phyloP scores from a whole-genome alignment of 805 yeast genomes.

The Kuraishia hungarica region DNA sequence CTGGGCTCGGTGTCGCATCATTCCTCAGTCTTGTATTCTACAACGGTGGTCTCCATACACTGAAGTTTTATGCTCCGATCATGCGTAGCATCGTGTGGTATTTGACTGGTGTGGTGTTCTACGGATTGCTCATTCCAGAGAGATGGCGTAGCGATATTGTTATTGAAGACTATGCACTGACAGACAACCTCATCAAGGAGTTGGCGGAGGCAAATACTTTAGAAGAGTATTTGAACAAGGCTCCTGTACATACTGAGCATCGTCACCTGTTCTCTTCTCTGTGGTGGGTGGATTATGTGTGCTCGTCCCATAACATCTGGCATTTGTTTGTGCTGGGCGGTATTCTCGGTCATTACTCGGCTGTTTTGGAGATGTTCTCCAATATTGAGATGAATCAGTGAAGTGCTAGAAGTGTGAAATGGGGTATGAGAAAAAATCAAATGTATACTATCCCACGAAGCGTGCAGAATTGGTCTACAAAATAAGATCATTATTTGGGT shows the following conservation, averaged over 20 bases:
- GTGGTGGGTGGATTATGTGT: constrained; percentile 81
- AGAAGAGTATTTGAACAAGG: constrained; percentile 29
- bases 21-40: constrained; percentile 44
- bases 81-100: constrained; percentile 69
- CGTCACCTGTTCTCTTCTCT: constrained; percentile 38
- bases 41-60: constrained; percentile 46
- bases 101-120: constrained; percentile 73
- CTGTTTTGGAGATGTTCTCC: constrained; percentile 64
- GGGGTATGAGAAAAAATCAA: neutral
- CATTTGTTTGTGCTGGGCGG: constrained; percentile 87
- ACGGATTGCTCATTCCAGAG: constrained; percentile 86
- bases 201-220: constrained; percentile 16
- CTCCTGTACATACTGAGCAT: constrained; percentile 26
- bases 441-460: neutral
- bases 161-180: constrained; percentile 32
- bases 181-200: constrained; percentile 22
- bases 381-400: constrained; percentile 1
- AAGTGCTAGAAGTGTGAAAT: neutral
- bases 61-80: constrained; percentile 57
- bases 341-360: constrained; percentile 79
- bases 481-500: neutral
- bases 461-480: neutral
- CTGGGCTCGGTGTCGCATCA: constrained; percentile 66
- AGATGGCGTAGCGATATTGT: constrained; percentile 69
- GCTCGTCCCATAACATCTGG: constrained; percentile 88